Evolutionary conservation across 129 eudicot species (phyloP).

Genomic region (Scalesia atractyloides): DNA sequence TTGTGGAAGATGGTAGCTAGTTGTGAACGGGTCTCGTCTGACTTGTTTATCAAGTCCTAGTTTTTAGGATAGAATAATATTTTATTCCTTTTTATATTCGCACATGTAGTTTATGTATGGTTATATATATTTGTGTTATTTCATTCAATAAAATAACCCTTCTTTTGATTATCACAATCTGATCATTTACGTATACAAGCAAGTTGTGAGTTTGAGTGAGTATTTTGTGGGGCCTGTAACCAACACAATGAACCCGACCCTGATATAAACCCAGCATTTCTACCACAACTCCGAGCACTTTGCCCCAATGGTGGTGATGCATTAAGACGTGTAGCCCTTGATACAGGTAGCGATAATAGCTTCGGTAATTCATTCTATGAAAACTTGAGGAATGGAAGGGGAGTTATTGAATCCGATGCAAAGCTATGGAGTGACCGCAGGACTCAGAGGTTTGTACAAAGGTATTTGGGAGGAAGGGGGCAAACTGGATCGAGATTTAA

Average conservation of each 20-base stretch:
- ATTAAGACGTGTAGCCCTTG: constrained; percentile 42
- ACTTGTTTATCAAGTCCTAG: too few species aligned
- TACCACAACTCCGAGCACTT: constrained; percentile 48
- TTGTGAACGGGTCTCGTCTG: too few species aligned
- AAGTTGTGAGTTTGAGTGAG: too few species aligned
- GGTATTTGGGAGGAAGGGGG: constrained; percentile 45
- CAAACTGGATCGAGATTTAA: constrained; percentile 43
- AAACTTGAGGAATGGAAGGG: constrained; percentile 53
- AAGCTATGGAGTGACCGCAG: constrained; percentile 49
- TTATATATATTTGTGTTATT: too few species aligned
- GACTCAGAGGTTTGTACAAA: constrained; percentile 49
- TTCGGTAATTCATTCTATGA: constrained; percentile 46
- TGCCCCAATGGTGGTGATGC: constrained; percentile 58
- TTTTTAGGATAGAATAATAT: too few species aligned
- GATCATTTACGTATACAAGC: too few species aligned
- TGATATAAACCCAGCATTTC: constrained; percentile 47
- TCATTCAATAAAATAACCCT: too few species aligned
- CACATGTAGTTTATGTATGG: too few species aligned
- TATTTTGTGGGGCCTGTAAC: too few species aligned
- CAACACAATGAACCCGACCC: constrained; percentile 65
- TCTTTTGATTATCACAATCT: too few species aligned
- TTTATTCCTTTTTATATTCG: too few species aligned
- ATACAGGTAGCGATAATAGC: constrained; percentile 41
- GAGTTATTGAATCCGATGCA: constrained; percentile 64
- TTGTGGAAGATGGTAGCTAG: too few species aligned